Evolutionary conservation across 306 rosid species (phyloP).

Genomic region (Fragaria iinumae): DNA sequence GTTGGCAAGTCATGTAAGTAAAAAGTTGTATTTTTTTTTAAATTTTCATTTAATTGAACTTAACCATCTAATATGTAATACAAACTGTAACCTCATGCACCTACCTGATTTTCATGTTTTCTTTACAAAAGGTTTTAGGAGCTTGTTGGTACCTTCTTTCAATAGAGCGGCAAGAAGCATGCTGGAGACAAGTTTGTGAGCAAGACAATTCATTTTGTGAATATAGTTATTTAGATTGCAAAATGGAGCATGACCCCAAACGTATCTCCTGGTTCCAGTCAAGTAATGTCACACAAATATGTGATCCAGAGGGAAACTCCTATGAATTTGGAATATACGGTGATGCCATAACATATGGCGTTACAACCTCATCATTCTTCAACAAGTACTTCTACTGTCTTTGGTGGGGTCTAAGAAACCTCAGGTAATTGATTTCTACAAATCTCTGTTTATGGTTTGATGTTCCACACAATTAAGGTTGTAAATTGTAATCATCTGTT

Average conservation of each 20-base stretch:
- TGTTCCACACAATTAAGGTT: not conserved
- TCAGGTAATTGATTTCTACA: conserved; percentile 49
- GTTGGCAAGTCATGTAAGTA: conserved; percentile 97
- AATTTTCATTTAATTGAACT: not conserved
- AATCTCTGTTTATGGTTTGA: not conserved
- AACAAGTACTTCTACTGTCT: conserved; percentile 76
- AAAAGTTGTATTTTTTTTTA: not conserved
- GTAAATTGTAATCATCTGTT: not conserved
- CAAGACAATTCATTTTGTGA: conserved; percentile 42
- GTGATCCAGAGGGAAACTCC: conserved; percentile 47
- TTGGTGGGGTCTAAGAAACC: conserved; percentile 76
- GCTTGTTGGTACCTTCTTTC: conserved; percentile 94
- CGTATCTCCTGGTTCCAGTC: conserved; percentile 60
- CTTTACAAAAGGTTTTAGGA: conserved; percentile 65
- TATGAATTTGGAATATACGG: conserved; percentile 77
- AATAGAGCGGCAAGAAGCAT: conserved; percentile 83
- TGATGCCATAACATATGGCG: conserved; percentile 62
- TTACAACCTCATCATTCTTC: conserved; percentile 66
- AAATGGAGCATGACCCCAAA: conserved; percentile 26
- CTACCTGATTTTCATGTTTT: not conserved
- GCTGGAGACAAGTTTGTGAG: conserved; percentile 74
- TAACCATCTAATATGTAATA: not conserved
- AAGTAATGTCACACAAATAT: conserved; percentile 56
- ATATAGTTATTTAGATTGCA: conserved; percentile 62
- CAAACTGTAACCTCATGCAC: not conserved